Conservation (phyloP, 306 rosid species). For the Lagenaria siceraria region DNA sequence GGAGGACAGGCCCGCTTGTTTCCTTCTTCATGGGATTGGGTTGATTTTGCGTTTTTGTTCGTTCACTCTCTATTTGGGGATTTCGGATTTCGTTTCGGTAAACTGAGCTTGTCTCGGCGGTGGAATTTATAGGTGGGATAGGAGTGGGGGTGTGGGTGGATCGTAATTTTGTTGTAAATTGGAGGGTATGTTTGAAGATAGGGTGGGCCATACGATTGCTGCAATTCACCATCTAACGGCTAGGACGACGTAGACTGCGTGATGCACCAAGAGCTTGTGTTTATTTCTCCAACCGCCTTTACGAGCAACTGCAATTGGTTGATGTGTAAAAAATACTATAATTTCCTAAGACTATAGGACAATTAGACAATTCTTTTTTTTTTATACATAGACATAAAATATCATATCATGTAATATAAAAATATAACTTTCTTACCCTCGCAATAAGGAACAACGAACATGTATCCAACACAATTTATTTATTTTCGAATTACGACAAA, state of each 20-base stretch:
- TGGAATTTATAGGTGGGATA: background rate
- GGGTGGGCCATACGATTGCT: background rate
- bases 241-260: background rate
- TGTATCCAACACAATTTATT: background rate
- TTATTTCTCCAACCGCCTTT: background rate
- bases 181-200: background rate
- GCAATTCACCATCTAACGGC: conserved; percentile 1
- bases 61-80: background rate
- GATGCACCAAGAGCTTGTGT: background rate
- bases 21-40: conserved; percentile 11
- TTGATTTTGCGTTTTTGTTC: conserved; percentile 13
- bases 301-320: background rate
- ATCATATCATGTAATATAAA: background rate
- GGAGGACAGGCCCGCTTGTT: conserved; percentile 63
- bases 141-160: background rate
- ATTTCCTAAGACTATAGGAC: too few relatives aligned
- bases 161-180: background rate
- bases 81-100: background rate
- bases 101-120: background rate
- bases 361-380: too few relatives aligned
- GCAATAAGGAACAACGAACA: background rate
- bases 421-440: background rate
- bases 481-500: background rate
- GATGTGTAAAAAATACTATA: too few relatives aligned
- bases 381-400: too few relatives aligned